A percentile compares a stretch with the other conserved stretches of the same genome.
Conservation (phyloP, 805 yeast genomes). For the Aciculoconidium aculeatum region DNA sequence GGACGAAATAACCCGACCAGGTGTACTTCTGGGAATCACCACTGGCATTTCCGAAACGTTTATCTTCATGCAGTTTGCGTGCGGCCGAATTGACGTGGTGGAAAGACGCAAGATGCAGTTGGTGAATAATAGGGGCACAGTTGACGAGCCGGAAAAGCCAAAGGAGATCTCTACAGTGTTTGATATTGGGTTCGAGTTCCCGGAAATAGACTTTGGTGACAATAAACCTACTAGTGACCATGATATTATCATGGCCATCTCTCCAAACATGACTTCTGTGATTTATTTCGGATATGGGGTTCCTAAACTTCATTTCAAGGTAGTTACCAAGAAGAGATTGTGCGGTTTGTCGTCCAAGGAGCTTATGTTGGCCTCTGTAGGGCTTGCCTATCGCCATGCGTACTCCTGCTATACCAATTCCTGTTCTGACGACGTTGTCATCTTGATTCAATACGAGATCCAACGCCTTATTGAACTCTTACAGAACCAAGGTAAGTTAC, state of each 20-base stretch:
- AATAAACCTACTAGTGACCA: neutral
- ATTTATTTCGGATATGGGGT: slow-evolving; percentile 16
- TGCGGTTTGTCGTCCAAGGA: slow-evolving; percentile 22
- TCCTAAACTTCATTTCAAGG: slow-evolving; percentile 13
- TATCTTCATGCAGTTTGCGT: slow-evolving; percentile 33
- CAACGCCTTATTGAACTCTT: slow-evolving; percentile 10
- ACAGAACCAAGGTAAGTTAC: slow-evolving; percentile 4
- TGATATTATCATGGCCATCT: slow-evolving; percentile 39
- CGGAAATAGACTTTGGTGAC: slow-evolving; percentile 18
- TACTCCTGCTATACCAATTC: slow-evolving; percentile 63
- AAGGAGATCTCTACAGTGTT: slow-evolving; percentile 31
- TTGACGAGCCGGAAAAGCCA: slow-evolving; percentile 3
- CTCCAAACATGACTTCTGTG: slow-evolving; percentile 47
- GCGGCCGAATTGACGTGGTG: slow-evolving; percentile 43
- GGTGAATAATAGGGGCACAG: slow-evolving; percentile 9
- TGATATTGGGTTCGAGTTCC: slow-evolving; percentile 52
- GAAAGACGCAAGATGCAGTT: slow-evolving; percentile 29
- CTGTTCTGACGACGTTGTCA: slow-evolving; percentile 64
- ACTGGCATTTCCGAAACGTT: slow-evolving; percentile 35
- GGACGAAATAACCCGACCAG: slow-evolving; percentile 23
- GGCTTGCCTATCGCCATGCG: slow-evolving; percentile 62
- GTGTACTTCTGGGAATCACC: slow-evolving; percentile 23
- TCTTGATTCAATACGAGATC: slow-evolving; percentile 47
- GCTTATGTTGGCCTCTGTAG: slow-evolving; percentile 44
- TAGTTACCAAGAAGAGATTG: slow-evolving; percentile 14